phyloP scores from a whole-genome alignment of 495 filamentous ascomycete species.

The Amorphotheca resinae region DNA sequence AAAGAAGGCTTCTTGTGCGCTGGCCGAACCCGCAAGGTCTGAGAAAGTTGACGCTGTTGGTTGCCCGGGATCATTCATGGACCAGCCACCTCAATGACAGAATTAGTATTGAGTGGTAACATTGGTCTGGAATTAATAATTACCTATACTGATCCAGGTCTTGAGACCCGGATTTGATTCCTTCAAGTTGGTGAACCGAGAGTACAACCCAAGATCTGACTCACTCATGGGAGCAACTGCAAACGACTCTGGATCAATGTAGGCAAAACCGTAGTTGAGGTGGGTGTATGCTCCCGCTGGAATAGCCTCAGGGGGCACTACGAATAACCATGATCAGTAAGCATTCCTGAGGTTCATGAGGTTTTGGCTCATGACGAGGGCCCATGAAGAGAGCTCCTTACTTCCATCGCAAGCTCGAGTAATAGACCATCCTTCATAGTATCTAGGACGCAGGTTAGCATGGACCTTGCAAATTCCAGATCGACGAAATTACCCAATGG shows the following conservation, averaged over 20 bases:
- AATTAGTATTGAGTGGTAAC: background rate
- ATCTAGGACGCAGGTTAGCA: too few species aligned
- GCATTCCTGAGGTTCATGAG: background rate
- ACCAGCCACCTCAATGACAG: constrained; percentile 6
- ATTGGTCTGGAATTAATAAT: constrained; percentile 30
- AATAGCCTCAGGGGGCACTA: constrained; percentile 4
- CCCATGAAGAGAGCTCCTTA: background rate
- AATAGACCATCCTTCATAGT: constrained; percentile 5
- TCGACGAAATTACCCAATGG: too few species aligned
- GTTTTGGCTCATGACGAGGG: background rate
- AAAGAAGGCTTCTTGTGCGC: constrained; percentile 30
- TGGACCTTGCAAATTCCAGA: too few species aligned
- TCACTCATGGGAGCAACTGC: constrained; percentile 1
- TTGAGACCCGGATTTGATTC: constrained; percentile 15
- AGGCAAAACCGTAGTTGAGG: constrained; percentile 20
- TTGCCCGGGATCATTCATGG: constrained; percentile 6
- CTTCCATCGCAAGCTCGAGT: background rate
- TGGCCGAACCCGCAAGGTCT: constrained; percentile 17
- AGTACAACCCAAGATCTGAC: background rate
- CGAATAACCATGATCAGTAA: background rate
- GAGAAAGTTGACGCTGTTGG: constrained; percentile 20
- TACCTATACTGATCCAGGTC: constrained; percentile 29
- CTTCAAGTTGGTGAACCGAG: constrained; percentile 5
- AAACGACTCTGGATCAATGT: constrained; percentile 9
- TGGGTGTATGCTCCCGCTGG: constrained; percentile 1